Conservation (phyloP, 1,139 yeast species). For the Hemisphaericaspora subhashii region DNA sequence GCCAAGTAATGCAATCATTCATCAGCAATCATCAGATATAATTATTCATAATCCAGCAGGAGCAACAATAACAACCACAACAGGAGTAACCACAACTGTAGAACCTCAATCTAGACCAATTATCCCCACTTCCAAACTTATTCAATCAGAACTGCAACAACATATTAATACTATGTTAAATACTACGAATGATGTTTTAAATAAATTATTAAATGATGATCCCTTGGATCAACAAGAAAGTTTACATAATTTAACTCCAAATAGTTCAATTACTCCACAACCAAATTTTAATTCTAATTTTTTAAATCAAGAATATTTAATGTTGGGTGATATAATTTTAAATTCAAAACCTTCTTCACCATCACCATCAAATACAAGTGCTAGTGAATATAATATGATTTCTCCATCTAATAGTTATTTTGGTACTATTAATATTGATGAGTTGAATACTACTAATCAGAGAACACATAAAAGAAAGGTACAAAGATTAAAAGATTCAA, state of each 20-base stretch:
- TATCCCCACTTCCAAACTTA: background rate
- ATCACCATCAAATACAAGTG: constrained; percentile 34
- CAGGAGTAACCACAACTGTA: background rate
- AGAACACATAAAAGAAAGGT: constrained; percentile 15
- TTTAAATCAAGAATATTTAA: constrained; percentile 56
- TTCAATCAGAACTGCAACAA: constrained; percentile 6
- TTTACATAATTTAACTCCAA: constrained; percentile 1
- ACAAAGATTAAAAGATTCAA: constrained; percentile 28
- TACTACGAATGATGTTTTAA: constrained; percentile 43
- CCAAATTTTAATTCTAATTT: constrained; percentile 30
- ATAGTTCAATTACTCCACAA: constrained; percentile 1
- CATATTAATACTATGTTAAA: constrained; percentile 26
- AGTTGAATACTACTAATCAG: constrained; percentile 14
- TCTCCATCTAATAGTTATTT: constrained; percentile 18
- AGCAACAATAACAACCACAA: background rate
- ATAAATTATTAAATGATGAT: constrained; percentile 22
- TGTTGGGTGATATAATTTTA: constrained; percentile 55
- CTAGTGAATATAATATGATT: constrained; percentile 22
- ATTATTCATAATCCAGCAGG: background rate
- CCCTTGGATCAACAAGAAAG: background rate
- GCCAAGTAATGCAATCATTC: background rate
- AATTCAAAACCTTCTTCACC: constrained; percentile 56
- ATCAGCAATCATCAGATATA: background rate
- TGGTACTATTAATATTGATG: constrained; percentile 10
- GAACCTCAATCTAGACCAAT: background rate